Evolutionary conservation across 768 basidiomycete genomes (phyloP).

Genomic region (Russula foetens): DNA sequence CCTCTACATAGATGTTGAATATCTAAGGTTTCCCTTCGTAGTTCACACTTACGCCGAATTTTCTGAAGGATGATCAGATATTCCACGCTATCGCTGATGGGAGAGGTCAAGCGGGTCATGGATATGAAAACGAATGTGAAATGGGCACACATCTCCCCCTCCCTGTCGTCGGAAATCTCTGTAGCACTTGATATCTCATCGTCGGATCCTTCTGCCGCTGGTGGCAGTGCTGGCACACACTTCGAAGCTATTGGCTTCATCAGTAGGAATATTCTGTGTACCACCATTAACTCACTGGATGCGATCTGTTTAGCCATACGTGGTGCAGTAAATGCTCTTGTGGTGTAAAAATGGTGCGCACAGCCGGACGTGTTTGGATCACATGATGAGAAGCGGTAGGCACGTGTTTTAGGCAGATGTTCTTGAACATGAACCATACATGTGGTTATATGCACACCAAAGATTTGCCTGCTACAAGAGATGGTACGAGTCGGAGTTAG

Average conservation of each 20-base stretch:
- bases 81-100: constrained; percentile 5
- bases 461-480: no score
- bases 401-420: neutral
- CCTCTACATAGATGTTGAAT: neutral
- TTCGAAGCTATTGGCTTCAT: neutral
- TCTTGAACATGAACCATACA: no score
- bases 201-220: neutral
- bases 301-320: neutral
- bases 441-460: no score
- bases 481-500: no score
- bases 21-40: neutral
- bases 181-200: neutral
- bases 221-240: neutral
- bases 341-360: neutral
- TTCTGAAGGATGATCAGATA: constrained; percentile 7
- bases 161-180: constrained; percentile 2
- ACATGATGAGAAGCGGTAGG: no score
- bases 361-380: no score
- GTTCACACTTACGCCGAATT: constrained; percentile 8
- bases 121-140: neutral
- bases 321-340: neutral
- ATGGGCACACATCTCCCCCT: neutral
- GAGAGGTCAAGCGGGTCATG: no score
- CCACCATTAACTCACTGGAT: neutral
- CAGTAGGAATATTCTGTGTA: neutral